Percentiles rank a stretch among this genome's conserved stretches.
Evolutionary conservation across 495 filamentous ascomycete genomes (phyloP).

Genomic region (Podospora conica): DNA sequence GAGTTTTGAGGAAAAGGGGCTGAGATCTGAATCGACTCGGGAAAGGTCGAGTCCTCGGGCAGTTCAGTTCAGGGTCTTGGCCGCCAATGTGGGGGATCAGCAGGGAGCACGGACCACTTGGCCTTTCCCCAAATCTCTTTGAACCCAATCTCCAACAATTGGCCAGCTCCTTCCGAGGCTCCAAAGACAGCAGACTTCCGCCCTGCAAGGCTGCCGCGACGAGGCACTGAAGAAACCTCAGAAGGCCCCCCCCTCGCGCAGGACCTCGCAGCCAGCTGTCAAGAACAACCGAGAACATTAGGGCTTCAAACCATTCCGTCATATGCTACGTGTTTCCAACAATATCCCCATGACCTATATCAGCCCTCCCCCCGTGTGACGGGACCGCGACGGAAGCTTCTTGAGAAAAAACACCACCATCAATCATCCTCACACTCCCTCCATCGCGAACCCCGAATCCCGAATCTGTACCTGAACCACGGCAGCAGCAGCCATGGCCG

Average conservation of each 20-base stretch:
- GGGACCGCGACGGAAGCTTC: background rate
- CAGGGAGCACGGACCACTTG: background rate
- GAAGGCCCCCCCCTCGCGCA: background rate
- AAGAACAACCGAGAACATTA: no score
- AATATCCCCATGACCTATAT: background rate
- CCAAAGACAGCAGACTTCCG: no score
- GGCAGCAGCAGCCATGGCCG: constrained; percentile 48
- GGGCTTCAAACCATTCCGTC: background rate
- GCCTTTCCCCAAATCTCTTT: background rate
- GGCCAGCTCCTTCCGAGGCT: background rate
- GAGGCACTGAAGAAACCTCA: background rate
- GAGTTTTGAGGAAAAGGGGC: background rate
- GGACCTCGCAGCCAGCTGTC: background rate
- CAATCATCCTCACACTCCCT: background rate
- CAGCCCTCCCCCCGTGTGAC: background rate
- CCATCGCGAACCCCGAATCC: background rate
- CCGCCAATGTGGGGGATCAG: background rate
- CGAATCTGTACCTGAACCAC: background rate
- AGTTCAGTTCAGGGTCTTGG: background rate
- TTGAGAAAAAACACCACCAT: background rate
- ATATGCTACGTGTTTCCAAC: background rate
- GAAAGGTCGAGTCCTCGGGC: background rate
- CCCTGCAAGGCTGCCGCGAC: background rate
- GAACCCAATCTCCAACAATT: background rate
- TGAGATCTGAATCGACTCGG: background rate